These are phyloP conservation scores for Chrysanthemum makinoi DNA, from an alignment of 129 eudicot genomes.

Conservation along the genomic window DNA sequence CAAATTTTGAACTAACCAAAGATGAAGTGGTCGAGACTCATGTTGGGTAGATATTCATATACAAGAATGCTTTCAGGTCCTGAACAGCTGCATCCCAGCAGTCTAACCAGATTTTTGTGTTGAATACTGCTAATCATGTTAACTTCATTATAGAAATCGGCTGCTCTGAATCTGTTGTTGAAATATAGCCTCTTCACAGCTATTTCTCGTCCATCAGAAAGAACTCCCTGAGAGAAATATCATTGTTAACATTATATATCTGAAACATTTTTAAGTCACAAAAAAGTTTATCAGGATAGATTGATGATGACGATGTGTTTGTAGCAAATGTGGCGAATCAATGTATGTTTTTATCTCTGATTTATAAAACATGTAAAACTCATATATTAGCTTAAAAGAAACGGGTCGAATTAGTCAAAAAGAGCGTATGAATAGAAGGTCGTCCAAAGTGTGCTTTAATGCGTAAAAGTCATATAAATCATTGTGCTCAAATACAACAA, in stretches of 20 bases:
- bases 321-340: neutral
- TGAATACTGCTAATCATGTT: conserved; percentile 70
- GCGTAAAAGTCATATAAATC: too few species aligned
- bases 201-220: conserved; percentile 84
- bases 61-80: conserved; percentile 87
- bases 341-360: neutral
- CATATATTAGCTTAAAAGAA: neutral
- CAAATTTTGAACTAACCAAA: conserved; percentile 39
- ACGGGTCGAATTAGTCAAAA: neutral
- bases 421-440: neutral
- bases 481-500: too few species aligned
- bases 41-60: conserved; percentile 67
- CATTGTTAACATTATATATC: neutral
- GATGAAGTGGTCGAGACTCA: conserved; percentile 76
- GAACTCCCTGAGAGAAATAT: conserved; percentile 53
- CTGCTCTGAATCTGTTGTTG: conserved; percentile 84
- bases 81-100: conserved; percentile 79
- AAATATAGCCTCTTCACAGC: conserved; percentile 91
- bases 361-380: neutral
- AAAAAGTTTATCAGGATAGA: neutral
- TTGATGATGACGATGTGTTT: neutral
- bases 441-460: neutral
- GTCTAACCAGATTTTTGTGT: conserved; percentile 73
- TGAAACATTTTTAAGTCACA: neutral
- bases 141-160: conserved; percentile 82